A percentile compares a stretch with the other conserved stretches of the same genome.
Evolutionary conservation across 2,329 filamentous ascomycete species (phyloP).

Genomic region (Rhinocladiella similis): DNA sequence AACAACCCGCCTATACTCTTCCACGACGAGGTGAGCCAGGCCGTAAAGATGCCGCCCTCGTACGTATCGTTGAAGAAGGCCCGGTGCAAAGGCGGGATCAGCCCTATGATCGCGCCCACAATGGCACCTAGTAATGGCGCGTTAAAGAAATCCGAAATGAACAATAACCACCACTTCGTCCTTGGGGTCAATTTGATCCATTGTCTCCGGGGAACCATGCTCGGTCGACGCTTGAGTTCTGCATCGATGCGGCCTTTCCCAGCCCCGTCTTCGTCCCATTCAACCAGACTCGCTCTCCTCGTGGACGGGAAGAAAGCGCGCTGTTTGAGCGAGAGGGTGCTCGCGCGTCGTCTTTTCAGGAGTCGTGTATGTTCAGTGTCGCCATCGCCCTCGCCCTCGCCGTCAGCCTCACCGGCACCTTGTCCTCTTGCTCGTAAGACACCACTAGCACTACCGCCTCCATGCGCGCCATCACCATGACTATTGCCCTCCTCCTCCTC

Average conservation of each 20-base stretch:
- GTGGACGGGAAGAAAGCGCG: conserved; percentile 53
- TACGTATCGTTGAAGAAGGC: conserved; percentile 61
- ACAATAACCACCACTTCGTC: conserved; percentile 39
- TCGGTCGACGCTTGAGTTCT: conserved; percentile 15
- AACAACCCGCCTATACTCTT: conserved; percentile 65
- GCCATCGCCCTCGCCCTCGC: not conserved
- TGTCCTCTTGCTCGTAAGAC: too few relatives aligned
- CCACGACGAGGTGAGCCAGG: conserved; percentile 64
- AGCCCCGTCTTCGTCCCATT: not conserved
- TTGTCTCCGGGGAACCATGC: conserved; percentile 22
- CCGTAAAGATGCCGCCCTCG: conserved; percentile 64
- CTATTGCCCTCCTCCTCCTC: conserved; percentile 3
- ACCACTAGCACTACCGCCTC: too few relatives aligned
- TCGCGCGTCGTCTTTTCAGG: not conserved
- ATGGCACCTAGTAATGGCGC: conserved; percentile 62
- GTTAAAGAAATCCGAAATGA: conserved; percentile 58
- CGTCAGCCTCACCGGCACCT: too few relatives aligned
- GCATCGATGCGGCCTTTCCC: too few relatives aligned
- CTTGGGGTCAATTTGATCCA: conserved; percentile 40
- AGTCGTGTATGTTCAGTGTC: conserved; percentile 22
- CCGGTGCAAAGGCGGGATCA: conserved; percentile 59
- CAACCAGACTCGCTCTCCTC: conserved; percentile 1
- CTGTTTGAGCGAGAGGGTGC: conserved; percentile 40
- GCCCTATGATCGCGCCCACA: conserved; percentile 59
- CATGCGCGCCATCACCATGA: conserved; percentile 17